A percentile compares a stretch with the other conserved stretches of the same genome.
These are phyloP conservation scores for Pinus tabuliformis DNA, from an alignment of 75 land plant genomes.

Conservation along the genomic window DNA sequence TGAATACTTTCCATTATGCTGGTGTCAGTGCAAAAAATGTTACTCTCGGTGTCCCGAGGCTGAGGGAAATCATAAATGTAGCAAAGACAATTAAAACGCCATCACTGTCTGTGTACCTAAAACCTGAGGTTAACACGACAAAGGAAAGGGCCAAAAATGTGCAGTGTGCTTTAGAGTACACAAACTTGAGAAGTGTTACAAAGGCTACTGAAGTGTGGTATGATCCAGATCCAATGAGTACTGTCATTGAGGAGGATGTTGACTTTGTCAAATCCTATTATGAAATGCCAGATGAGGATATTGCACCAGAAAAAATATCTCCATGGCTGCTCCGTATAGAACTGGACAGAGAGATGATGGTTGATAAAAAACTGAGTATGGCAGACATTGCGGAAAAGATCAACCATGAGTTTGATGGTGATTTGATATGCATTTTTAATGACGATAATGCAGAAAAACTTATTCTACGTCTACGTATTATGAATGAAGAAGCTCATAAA, in stretches of 20 bases:
- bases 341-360: slow-evolving; percentile 62
- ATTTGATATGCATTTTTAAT: slow-evolving; percentile 47
- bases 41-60: slow-evolving; percentile 55
- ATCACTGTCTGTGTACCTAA: slow-evolving; percentile 41
- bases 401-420: slow-evolving; percentile 41
- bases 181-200: slow-evolving; percentile 49
- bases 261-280: slow-evolving; percentile 43
- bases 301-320: slow-evolving; percentile 45
- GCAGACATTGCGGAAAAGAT: slow-evolving; percentile 54
- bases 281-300: slow-evolving; percentile 45
- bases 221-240: slow-evolving; percentile 62
- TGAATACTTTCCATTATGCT: slow-evolving; percentile 62
- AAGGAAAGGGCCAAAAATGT: slow-evolving; percentile 55
- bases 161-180: slow-evolving; percentile 55
- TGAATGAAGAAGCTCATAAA: slow-evolving; percentile 92
- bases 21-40: slow-evolving; percentile 65
- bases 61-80: slow-evolving; percentile 52
- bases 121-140: slow-evolving; percentile 30
- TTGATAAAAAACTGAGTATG: slow-evolving; percentile 53
- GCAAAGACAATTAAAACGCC: slow-evolving; percentile 59
- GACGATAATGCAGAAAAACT: slow-evolving; percentile 59
- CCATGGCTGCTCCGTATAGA: slow-evolving; percentile 59
- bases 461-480: slow-evolving; percentile 43
- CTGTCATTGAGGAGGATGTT: slow-evolving; percentile 50
- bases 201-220: slow-evolving; percentile 59